Evolutionary conservation across 1,284 basidiomycete genomes (phyloP).

Genomic region (Leccinum subfulvum): DNA sequence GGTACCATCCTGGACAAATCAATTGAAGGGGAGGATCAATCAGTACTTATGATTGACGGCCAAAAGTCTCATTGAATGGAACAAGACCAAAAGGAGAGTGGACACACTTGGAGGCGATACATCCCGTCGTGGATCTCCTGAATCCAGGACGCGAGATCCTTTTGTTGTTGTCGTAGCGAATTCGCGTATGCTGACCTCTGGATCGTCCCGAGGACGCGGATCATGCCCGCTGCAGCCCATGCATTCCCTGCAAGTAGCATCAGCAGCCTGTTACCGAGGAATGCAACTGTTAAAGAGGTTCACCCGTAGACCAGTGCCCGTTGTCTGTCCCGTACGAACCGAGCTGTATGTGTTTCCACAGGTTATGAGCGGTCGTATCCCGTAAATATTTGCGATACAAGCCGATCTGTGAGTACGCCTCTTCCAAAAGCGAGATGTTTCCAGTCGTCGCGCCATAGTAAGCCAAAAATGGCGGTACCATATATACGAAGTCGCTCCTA

Average conservation of each 20-base stretch:
- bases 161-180: conserved; percentile 51
- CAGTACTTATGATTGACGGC: background rate
- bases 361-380: conserved; percentile 44
- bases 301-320: conserved; percentile 77
- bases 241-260: conserved; percentile 59
- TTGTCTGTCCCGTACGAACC: conserved; percentile 51
- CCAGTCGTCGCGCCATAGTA: conserved; percentile 76
- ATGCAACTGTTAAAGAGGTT: conserved; percentile 9
- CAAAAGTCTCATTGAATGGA: background rate
- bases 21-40: background rate
- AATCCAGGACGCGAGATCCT: conserved; percentile 66
- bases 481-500: conserved; percentile 80
- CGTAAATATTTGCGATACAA: conserved; percentile 70
- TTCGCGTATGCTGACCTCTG: conserved; percentile 56
- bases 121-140: conserved; percentile 73
- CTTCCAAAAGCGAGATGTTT: conserved; percentile 66
- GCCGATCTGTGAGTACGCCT: conserved; percentile 77
- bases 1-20: background rate
- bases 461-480: conserved; percentile 91
- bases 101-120: conserved; percentile 52
- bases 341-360: conserved; percentile 72
- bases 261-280: background rate
- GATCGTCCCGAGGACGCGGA: conserved; percentile 78
- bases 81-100: background rate
- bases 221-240: conserved; percentile 85